Evolutionary conservation across 1,284 basidiomycete species (phyloP).

Genomic region (Austroboletus novae-zelandiae): DNA sequence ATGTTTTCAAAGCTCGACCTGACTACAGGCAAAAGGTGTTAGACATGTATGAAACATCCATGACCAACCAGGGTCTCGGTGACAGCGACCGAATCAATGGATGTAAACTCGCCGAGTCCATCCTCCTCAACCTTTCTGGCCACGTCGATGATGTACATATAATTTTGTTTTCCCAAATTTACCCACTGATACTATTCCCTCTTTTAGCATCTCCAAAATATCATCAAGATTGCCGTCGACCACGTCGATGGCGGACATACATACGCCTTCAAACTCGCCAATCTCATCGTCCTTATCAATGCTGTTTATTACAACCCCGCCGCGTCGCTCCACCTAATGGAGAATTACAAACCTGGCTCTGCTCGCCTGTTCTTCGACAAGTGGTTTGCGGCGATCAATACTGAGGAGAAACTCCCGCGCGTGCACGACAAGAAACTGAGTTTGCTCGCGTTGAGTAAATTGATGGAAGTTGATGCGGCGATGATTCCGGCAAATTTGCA

Average conservation of each 20-base stretch:
- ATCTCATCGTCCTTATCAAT: conserved; percentile 83
- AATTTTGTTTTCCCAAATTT: background rate
- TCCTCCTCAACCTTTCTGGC: conserved; percentile 78
- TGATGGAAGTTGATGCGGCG: conserved; percentile 65
- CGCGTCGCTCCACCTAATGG: conserved; percentile 75
- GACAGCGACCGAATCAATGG: conserved; percentile 83
- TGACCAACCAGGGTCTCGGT: conserved; percentile 73
- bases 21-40: conserved; percentile 83
- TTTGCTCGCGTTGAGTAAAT: conserved; percentile 70
- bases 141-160: conserved; percentile 69
- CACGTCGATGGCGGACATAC: conserved; percentile 62
- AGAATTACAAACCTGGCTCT: conserved; percentile 53
- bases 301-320: conserved; percentile 83
- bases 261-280: conserved; percentile 67
- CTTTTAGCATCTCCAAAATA: conserved; percentile 45
- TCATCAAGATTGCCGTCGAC: conserved; percentile 61
- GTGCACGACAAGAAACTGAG: conserved; percentile 91
- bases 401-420: conserved; percentile 65
- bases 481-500: conserved; percentile 57
- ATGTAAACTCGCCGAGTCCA: conserved; percentile 82
- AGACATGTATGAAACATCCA: conserved; percentile 81
- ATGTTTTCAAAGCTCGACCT: conserved; percentile 66
- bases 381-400: conserved; percentile 74
- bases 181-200: background rate
- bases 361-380: conserved; percentile 74